Evolutionary conservation across 345 rosid genomes (phyloP).

Genomic region (Ceriops zippeliana): DNA sequence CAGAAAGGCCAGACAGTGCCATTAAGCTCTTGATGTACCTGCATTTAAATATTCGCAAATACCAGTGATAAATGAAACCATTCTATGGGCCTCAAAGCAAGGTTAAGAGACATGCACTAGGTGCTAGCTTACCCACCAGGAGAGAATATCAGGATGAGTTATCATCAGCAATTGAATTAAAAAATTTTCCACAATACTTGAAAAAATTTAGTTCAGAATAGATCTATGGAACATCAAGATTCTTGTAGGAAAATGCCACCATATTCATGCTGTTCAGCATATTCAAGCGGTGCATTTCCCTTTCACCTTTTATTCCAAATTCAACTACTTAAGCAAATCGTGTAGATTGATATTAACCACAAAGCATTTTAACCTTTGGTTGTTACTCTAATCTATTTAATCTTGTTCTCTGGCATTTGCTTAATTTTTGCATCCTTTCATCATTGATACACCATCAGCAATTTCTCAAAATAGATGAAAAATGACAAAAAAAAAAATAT

Average conservation of each 20-base stretch:
- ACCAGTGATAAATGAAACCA: slow-evolving; percentile 5
- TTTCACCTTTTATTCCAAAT: too few species aligned
- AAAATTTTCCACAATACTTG: not conserved
- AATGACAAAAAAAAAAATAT: not conserved
- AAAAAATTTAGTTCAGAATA: too few species aligned
- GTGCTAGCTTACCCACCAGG: too few species aligned
- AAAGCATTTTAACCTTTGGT: not conserved
- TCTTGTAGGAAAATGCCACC: too few species aligned
- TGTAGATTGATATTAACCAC: not conserved
- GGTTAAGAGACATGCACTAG: not conserved
- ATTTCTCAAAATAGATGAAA: not conserved
- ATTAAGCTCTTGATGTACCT: slow-evolving; percentile 77
- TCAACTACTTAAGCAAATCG: too few species aligned
- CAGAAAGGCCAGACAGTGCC: slow-evolving; percentile 67
- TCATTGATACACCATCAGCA: not conserved
- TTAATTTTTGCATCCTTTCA: too few species aligned
- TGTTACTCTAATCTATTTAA: too few species aligned
- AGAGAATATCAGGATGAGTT: too few species aligned
- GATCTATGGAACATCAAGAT: too few species aligned
- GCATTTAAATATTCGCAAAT: slow-evolving; percentile 15
- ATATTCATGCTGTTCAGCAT: too few species aligned
- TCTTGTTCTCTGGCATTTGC: too few species aligned
- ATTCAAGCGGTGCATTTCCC: too few species aligned
- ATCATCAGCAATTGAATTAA: not conserved
- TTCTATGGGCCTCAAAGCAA: slow-evolving; percentile 1